These are phyloP conservation scores for Auriscalpium microsporum DNA, from an alignment of 768 basidiomycete genomes.

Conservation along the genomic window DNA sequence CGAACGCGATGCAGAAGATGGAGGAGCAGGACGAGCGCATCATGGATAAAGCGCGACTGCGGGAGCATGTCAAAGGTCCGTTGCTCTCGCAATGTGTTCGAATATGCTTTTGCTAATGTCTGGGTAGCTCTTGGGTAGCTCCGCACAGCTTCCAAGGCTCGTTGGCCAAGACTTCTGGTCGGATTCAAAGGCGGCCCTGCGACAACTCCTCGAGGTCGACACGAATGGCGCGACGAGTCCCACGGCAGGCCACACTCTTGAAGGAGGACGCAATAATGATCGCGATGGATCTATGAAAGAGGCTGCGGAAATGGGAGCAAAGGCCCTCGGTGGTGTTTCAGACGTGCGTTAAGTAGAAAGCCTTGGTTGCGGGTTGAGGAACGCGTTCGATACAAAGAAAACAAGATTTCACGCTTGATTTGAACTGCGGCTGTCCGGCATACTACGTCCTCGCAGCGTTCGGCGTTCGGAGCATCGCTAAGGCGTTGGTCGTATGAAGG, in stretches of 20 bases:
- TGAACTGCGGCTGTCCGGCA: too few species aligned
- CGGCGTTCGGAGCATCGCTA: too few species aligned
- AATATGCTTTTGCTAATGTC: conserved; percentile 2
- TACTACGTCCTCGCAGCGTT: too few species aligned
- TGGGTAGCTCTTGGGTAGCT: conserved; percentile 42
- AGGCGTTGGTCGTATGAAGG: too few species aligned
- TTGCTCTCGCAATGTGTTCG: conserved; percentile 22
- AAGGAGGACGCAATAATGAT: conserved; percentile 40
- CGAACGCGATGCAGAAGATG: conserved; percentile 87
- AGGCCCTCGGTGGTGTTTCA: conserved; percentile 55
- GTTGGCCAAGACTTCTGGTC: conserved; percentile 85
- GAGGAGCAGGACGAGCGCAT: conserved; percentile 93
- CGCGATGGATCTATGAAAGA: conserved; percentile 58
- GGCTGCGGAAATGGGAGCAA: conserved; percentile 66
- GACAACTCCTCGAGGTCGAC: conserved; percentile 90
- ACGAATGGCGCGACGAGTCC: conserved; percentile 33
- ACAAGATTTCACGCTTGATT: conserved; percentile 17
- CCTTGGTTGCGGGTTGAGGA: conserved; percentile 40
- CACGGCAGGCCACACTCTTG: conserved; percentile 38
- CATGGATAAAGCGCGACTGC: conserved; percentile 79
- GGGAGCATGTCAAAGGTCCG: conserved; percentile 77
- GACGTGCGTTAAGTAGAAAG: conserved; percentile 32
- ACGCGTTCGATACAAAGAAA: conserved; percentile 51
- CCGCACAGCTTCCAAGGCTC: conserved; percentile 82
- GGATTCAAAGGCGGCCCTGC: conserved; percentile 93